Conservation (phyloP, 768 basidiomycete genomes). For the Podaxis sp. region DNA sequence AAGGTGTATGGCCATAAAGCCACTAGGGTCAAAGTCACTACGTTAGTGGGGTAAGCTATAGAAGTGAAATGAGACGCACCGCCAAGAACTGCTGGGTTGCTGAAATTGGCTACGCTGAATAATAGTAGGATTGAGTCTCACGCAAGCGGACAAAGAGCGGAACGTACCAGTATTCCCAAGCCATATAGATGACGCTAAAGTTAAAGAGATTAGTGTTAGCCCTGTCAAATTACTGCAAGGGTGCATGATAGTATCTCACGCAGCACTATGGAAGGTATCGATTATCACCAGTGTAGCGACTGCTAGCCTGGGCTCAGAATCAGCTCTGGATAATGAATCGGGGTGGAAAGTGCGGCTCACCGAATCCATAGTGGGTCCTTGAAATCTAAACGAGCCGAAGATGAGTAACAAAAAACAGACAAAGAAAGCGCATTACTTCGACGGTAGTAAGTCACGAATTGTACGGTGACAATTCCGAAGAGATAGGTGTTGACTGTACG, state of each 20-base stretch:
- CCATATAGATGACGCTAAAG: background rate
- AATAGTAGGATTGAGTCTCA: background rate
- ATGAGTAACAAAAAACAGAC: background rate
- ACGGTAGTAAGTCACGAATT: slow-evolving; percentile 6
- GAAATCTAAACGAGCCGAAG: background rate
- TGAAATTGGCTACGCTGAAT: background rate
- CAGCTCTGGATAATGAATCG: background rate
- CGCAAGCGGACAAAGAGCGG: background rate
- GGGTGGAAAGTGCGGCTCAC: background rate
- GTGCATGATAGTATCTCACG: background rate
- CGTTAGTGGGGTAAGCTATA: background rate
- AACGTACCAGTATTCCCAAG: background rate
- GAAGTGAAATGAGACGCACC: background rate
- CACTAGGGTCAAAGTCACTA: background rate
- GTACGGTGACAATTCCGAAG: slow-evolving; percentile 10
- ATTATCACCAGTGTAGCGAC: background rate
- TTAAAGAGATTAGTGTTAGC: background rate
- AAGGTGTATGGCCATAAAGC: slow-evolving; percentile 13
- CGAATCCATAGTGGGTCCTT: slow-evolving; percentile 1
- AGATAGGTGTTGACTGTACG: slow-evolving; percentile 9
- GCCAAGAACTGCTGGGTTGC: background rate
- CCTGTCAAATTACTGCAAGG: too few relatives aligned
- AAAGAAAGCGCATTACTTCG: background rate
- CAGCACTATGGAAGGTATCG: slow-evolving; percentile 4
- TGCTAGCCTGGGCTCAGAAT: background rate